Conservation (phyloP, 2,329 filamentous ascomycete genomes). For the Fusarium armeniacum region DNA sequence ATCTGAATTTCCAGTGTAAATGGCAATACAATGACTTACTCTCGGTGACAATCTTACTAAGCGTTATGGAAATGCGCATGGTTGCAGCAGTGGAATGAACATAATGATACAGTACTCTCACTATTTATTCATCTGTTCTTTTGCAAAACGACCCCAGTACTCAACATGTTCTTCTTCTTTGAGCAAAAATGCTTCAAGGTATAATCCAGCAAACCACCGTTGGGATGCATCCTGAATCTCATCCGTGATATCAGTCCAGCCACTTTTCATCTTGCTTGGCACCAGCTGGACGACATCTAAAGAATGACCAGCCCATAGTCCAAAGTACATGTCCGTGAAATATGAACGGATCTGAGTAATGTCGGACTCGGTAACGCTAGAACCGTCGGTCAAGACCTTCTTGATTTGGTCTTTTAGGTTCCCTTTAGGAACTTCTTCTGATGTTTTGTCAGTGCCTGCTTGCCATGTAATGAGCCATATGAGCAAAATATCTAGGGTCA, state of each 20-base stretch:
- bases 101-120: too few relatives aligned
- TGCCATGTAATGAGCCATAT: constrained; percentile 3
- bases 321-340: not conserved
- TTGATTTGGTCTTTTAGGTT: not conserved
- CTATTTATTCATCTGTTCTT: not conserved
- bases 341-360: not conserved
- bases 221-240: not conserved
- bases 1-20: not conserved
- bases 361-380: too few relatives aligned
- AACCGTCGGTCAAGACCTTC: not conserved
- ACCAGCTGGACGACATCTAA: not conserved
- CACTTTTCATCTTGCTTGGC: not conserved
- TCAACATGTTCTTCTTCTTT: not conserved
- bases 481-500: not conserved
- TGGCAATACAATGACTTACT: too few relatives aligned
- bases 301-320: not conserved
- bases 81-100: too few relatives aligned
- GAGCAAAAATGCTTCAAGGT: not conserved
- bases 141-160: not conserved
- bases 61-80: too few relatives aligned
- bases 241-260: not conserved
- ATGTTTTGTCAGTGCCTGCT: not conserved
- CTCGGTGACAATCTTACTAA: too few relatives aligned
- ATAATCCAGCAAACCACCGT: not conserved
- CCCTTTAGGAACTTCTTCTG: too few relatives aligned